Conservation (phyloP, 306 rosid genomes). For the Quercus aquifolioides region DNA sequence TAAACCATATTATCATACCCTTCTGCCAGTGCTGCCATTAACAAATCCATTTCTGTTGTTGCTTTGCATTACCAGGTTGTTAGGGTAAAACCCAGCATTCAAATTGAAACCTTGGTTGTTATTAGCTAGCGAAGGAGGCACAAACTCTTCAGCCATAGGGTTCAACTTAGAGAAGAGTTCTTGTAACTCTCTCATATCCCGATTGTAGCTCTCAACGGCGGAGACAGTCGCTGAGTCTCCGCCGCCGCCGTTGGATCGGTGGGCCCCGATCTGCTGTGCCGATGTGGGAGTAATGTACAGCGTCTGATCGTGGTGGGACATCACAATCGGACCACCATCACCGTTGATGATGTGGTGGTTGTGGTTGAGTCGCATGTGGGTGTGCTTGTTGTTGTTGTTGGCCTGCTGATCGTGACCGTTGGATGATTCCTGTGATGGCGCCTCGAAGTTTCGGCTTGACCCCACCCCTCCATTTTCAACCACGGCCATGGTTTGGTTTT, state of each 20-base stretch:
- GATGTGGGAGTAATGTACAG: conserved; percentile 21
- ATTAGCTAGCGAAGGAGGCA: conserved; percentile 63
- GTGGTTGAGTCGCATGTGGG: conserved; percentile 12
- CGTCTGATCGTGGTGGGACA: conserved; percentile 19
- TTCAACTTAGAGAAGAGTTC: conserved; percentile 87
- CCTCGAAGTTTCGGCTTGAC: conserved; percentile 27
- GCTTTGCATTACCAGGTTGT: conserved; percentile 43
- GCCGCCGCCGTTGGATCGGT: conserved; percentile 38
- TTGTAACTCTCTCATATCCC: conserved; percentile 89
- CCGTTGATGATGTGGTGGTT: conserved; percentile 5
- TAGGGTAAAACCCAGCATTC: conserved; percentile 45
- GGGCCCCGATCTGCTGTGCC: conserved; percentile 23
- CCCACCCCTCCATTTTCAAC: conserved; percentile 69
- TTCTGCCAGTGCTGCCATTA: conserved; percentile 38
- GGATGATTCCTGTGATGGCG: conserved; percentile 40
- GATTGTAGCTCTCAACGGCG: conserved; percentile 55
- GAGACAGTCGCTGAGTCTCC: conserved; percentile 23
- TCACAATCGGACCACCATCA: background rate
- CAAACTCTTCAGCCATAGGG: conserved; percentile 98
- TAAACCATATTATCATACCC: conserved; percentile 39
- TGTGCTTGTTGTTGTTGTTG: conserved; percentile 18
- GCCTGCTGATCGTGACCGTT: conserved; percentile 34
- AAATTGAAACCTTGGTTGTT: conserved; percentile 45
- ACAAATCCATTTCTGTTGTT: conserved; percentile 37
- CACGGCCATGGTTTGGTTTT: conserved; percentile 73